Conservation (phyloP, 345 rosid species). For the Kernera saxatilis region DNA sequence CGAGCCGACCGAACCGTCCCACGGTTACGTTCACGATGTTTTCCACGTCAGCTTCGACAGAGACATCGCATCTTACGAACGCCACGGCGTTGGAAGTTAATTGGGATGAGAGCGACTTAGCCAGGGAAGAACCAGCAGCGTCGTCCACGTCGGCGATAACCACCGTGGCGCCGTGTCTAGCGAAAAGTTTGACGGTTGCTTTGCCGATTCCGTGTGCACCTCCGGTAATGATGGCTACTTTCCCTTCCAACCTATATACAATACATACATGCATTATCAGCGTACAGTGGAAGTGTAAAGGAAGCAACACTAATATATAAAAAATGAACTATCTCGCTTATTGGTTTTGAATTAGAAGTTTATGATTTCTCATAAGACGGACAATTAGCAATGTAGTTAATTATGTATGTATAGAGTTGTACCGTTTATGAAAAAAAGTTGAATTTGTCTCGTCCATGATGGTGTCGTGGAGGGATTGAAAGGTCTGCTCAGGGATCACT, state of each 20-base stretch:
- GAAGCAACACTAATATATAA: not conserved
- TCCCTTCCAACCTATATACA: conserved; percentile 62
- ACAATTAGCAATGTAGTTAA: not conserved
- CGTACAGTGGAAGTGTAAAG: not conserved
- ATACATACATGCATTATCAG: not conserved
- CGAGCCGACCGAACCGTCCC: conserved; percentile 46
- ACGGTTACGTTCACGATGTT: conserved; percentile 48
- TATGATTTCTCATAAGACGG: not conserved
- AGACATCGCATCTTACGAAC: conserved; percentile 65
- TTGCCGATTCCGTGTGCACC: conserved; percentile 86
- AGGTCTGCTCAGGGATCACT: conserved; percentile 45
- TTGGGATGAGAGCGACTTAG: conserved; percentile 40
- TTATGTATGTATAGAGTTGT: not conserved
- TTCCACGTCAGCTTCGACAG: conserved; percentile 56
- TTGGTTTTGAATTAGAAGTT: not conserved
- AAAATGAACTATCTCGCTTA: not conserved
- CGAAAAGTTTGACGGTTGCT: conserved; percentile 57
- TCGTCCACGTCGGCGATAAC: conserved; percentile 74
- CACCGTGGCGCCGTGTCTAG: conserved; percentile 70
- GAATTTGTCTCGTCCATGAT: conserved; percentile 30
- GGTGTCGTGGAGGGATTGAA: conserved; percentile 40
- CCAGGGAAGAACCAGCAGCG: conserved; percentile 38
- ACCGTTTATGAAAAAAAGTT: conserved; percentile 53
- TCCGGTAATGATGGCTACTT: conserved; percentile 71
- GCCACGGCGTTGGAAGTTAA: conserved; percentile 18